These are phyloP conservation scores for Pyrrhoderma noxium DNA, from an alignment of 1,284 basidiomycete species.

Conservation along the genomic window DNA sequence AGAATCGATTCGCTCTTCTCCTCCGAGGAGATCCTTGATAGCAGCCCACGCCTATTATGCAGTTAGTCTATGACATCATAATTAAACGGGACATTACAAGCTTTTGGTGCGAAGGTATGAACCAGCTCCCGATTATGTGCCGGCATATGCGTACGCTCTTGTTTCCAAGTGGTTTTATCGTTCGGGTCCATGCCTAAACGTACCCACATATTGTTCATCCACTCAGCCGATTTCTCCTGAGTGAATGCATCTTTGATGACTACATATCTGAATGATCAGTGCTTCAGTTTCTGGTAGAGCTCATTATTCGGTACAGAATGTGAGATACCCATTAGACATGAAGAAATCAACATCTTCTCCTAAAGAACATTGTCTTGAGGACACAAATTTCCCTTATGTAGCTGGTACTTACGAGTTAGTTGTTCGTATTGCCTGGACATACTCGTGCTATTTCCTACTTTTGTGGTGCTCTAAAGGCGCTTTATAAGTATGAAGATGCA, in stretches of 20 bases:
- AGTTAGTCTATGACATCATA: neutral
- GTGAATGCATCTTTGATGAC: slow-evolving; percentile 48
- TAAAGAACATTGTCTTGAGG: slow-evolving; percentile 15
- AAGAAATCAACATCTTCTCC: slow-evolving; percentile 47
- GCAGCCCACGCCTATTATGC: slow-evolving; percentile 44
- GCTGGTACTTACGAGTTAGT: slow-evolving; percentile 12
- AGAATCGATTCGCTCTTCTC: slow-evolving; percentile 48
- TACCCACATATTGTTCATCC: slow-evolving; percentile 43
- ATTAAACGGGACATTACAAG: slow-evolving; percentile 20
- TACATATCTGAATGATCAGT: slow-evolving; percentile 26
- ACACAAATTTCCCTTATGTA: neutral
- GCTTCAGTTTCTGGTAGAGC: neutral
- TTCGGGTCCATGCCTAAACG: slow-evolving; percentile 45
- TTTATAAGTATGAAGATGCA: neutral
- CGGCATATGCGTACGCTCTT: slow-evolving; percentile 52
- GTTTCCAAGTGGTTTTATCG: slow-evolving; percentile 47
- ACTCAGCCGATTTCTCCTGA: slow-evolving; percentile 41
- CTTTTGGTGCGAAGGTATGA: slow-evolving; percentile 46
- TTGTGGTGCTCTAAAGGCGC: neutral
- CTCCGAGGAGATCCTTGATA: slow-evolving; percentile 50
- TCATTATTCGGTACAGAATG: neutral
- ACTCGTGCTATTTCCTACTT: neutral
- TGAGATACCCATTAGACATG: slow-evolving; percentile 39
- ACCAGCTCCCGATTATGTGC: slow-evolving; percentile 39
- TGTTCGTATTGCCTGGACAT: slow-evolving; percentile 17